phyloP scores from a whole-genome alignment of 1,284 basidiomycete genomes.

The Austroboletus niveus region DNA sequence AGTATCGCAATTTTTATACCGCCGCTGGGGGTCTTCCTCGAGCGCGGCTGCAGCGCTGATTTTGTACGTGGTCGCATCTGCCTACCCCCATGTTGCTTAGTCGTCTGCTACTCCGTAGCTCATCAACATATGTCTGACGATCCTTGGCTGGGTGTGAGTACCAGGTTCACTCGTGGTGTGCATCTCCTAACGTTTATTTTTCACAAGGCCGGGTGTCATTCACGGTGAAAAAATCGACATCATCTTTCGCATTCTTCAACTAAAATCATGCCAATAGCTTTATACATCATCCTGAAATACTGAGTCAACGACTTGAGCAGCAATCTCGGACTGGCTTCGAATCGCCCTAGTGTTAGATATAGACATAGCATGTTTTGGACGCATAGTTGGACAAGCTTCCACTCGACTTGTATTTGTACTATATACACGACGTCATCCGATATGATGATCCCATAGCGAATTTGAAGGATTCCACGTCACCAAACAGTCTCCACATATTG shows the following conservation, averaged over 20 bases:
- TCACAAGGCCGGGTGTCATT: slow-evolving; percentile 65
- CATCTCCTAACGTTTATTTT: slow-evolving; percentile 8
- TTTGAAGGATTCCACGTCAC: too few relatives aligned
- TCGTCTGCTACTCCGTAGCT: slow-evolving; percentile 34
- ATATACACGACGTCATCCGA: too few relatives aligned
- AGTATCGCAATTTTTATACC: slow-evolving; percentile 73
- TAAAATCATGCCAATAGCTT: slow-evolving; percentile 38
- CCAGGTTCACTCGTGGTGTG: not conserved
- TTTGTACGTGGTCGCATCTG: slow-evolving; percentile 42
- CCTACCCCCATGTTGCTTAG: not conserved
- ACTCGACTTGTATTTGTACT: not conserved
- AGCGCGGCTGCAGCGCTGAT: slow-evolving; percentile 72
- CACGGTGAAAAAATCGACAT: slow-evolving; percentile 48
- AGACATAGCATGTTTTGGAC: not conserved
- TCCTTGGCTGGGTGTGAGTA: slow-evolving; percentile 68
- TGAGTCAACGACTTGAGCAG: slow-evolving; percentile 18
- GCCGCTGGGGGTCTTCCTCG: slow-evolving; percentile 77
- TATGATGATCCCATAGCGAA: too few relatives aligned
- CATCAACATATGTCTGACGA: slow-evolving; percentile 71
- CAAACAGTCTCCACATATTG: too few relatives aligned
- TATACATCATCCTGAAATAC: slow-evolving; percentile 74
- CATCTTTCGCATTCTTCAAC: not conserved
- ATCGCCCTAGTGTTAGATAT: not conserved
- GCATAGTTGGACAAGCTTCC: not conserved
- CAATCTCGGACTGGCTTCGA: not conserved